Evolutionary conservation across 192 early-diverging fungal genomes (phyloP).

Genomic region (Powellomyces hirtus): DNA sequence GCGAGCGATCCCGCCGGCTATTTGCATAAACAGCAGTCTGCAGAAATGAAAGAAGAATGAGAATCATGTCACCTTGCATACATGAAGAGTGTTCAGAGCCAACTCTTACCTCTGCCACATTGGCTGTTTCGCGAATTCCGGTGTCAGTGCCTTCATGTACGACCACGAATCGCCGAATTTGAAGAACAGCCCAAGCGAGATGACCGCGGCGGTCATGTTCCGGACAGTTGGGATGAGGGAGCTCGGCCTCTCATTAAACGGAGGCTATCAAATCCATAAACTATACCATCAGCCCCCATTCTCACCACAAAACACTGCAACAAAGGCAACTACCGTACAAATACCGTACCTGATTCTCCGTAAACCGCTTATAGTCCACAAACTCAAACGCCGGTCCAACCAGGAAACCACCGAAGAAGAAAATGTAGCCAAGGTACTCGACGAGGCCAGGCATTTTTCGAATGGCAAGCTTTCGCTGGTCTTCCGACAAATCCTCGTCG

Average conservation of each 20-base stretch:
- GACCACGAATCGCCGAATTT: constrained; percentile 10
- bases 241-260: constrained; percentile 44
- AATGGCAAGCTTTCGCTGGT: constrained; percentile 68
- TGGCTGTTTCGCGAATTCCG: background rate
- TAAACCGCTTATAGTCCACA: constrained; percentile 42
- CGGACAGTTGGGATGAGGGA: constrained; percentile 25
- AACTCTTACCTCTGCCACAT: background rate
- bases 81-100: too few species aligned
- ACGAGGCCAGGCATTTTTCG: constrained; percentile 61
- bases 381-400: constrained; percentile 58
- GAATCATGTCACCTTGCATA: background rate
- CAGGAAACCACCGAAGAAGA: constrained; percentile 84
- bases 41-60: background rate
- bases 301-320: too few species aligned
- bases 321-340: too few species aligned
- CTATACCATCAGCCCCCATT: too few species aligned
- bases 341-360: constrained; percentile 11
- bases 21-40: constrained; percentile 36
- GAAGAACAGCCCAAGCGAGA: constrained; percentile 22
- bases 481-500: constrained; percentile 54
- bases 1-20: constrained; percentile 61
- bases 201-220: constrained; percentile 14
- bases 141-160: background rate
- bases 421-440: constrained; percentile 81
- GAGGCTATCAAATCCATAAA: too few species aligned